Evolutionary conservation across 352 stramenopile genomes (phyloP), one percentile per base, ranked within the genome.

Genomic region (Phytophthora uliginosa): DNA sequence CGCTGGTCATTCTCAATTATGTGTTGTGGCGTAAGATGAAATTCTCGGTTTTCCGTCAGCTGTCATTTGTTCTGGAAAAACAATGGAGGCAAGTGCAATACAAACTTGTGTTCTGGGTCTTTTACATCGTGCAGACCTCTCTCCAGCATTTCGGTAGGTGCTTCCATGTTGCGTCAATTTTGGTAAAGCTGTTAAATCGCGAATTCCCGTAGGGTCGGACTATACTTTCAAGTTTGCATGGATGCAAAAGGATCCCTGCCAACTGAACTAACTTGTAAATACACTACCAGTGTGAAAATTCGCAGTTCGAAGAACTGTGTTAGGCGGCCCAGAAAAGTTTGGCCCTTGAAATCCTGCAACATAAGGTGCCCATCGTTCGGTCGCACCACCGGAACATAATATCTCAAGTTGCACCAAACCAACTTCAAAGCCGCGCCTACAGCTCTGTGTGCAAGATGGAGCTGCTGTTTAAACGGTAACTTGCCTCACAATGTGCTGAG

Each of bases 71-170:
- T 20, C 34, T 61, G n/a, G 55, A 62, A 18, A 62, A 31, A 8
- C 34, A 50, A 22, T 20, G 8, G 18, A 33, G 18, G 7, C 55
- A 31, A 51, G 55, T 62, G 20, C 55, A 62, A 2, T 15, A 62
- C 33, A 45, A 20, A 34, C 20, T 36, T 0, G 15, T 50, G 15
- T 36, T 50, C 9, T 62, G 55, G 55, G 18, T 38, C 4, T 62
- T 62, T 28, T 62, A 62, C 55, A 62, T 51, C 15, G 55, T 62
- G 2, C 55, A 62, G 24, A 9, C 12, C 2, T 50, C 33, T 8
- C 34, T 62, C 24, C 55, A 62, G 34, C 55, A 62, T 51, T 51
- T 45, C 9, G 55, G 55, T 61, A 50, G 33, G 33, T 56, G 17
- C 12, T 33, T 56, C 2, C 36, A 12, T 56, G 22, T 6, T 36